Evolutionary conservation across 306 rosid genomes (phyloP).

Genomic region (Citrullus mucosospermus): DNA sequence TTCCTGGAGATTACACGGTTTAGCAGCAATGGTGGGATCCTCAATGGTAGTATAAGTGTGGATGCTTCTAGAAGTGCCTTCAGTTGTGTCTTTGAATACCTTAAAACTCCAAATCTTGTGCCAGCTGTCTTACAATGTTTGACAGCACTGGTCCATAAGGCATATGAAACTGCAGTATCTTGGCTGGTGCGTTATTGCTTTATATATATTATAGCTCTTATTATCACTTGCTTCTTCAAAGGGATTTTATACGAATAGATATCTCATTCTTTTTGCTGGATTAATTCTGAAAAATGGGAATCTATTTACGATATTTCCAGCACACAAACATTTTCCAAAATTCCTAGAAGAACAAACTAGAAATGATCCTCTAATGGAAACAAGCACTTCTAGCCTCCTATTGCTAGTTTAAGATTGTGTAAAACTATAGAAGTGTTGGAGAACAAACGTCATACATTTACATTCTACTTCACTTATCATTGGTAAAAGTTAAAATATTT

Average conservation of each 20-base stretch:
- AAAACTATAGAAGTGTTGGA: not conserved
- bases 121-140: slow-evolving; percentile 91
- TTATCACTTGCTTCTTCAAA: not conserved
- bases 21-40: slow-evolving; percentile 91
- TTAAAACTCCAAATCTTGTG: slow-evolving; percentile 86
- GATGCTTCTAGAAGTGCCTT: slow-evolving; percentile 75
- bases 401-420: not conserved
- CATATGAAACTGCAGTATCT: slow-evolving; percentile 73
- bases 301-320: not conserved
- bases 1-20: slow-evolving; percentile 90
- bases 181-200: slow-evolving; percentile 60
- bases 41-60: slow-evolving; percentile 56
- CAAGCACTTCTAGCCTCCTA: not conserved
- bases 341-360: not conserved
- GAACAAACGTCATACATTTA: not conserved
- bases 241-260: not conserved
- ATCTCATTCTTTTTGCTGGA: not conserved
- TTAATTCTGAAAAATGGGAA: not conserved
- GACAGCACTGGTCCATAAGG: slow-evolving; percentile 77
- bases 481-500: not conserved
- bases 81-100: slow-evolving; percentile 90
- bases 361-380: not conserved
- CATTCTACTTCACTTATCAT: not conserved
- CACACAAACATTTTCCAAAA: not conserved
- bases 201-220: not conserved